Percentiles rank a stretch among this genome's conserved stretches.
phyloP scores from a whole-genome alignment of 2,329 filamentous ascomycete species.

The Tolypocladium tropicale region DNA sequence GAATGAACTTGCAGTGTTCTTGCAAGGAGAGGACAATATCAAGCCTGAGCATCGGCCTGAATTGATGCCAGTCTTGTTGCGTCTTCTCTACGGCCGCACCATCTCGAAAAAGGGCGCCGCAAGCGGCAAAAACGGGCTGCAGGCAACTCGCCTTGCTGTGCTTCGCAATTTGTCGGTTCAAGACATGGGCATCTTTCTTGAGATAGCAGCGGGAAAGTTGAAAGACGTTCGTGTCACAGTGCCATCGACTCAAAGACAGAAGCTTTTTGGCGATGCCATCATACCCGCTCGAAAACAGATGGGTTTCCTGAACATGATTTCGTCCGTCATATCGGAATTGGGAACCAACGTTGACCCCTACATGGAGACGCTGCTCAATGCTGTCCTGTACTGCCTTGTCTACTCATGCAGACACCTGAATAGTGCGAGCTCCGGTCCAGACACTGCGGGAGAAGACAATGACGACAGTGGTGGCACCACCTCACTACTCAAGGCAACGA shows the following conservation, averaged over 20 bases:
- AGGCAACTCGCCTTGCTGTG: conserved; percentile 70
- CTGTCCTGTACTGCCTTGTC: conserved; percentile 73
- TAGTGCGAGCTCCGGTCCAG: conserved; percentile 22
- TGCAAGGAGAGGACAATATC: conserved; percentile 66
- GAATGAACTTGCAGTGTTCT: conserved; percentile 83
- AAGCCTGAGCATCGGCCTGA: conserved; percentile 60
- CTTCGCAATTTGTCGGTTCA: conserved; percentile 65
- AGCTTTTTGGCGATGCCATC: conserved; percentile 46
- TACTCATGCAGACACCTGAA: conserved; percentile 53
- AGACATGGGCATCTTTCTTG: conserved; percentile 72
- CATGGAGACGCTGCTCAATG: conserved; percentile 58
- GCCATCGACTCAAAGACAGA: conserved; percentile 33
- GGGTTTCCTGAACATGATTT: conserved; percentile 85
- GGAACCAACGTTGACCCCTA: conserved; percentile 63
- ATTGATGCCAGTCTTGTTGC: conserved; percentile 77
- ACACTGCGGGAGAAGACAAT: conserved; percentile 27
- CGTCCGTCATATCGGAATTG: conserved; percentile 75
- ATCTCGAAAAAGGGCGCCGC: conserved; percentile 71
- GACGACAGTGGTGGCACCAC: conserved; percentile 32
- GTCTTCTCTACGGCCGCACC: conserved; percentile 80
- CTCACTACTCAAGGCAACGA: conserved; percentile 55
- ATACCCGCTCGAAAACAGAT: conserved; percentile 69
- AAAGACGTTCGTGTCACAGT: conserved; percentile 49
- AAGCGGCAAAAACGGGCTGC: conserved; percentile 70
- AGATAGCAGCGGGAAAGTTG: conserved; percentile 68